Percentiles rank a stretch among this genome's conserved stretches.
Conservation (phyloP, 257 asterid species). For the Anisodus acutangulus region DNA sequence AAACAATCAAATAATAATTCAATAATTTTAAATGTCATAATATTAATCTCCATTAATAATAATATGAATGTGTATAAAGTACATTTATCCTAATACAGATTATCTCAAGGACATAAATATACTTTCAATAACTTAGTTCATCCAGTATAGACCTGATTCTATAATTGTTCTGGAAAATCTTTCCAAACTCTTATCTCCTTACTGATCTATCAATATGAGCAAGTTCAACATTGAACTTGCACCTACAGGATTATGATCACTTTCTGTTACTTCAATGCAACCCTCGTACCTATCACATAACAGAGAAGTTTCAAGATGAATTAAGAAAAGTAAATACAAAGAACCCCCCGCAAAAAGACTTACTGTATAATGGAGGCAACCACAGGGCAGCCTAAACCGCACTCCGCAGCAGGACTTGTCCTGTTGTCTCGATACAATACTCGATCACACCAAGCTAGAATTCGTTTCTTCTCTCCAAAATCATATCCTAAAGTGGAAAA, state of each 20-base stretch:
- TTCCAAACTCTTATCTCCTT: conserved; percentile 83
- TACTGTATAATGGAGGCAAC: conserved; percentile 81
- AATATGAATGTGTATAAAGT: no score
- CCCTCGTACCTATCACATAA: conserved; percentile 77
- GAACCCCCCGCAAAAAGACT: conserved; percentile 34
- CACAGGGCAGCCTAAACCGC: conserved; percentile 91
- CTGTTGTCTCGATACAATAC: conserved; percentile 81
- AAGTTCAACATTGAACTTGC: conserved; percentile 79
- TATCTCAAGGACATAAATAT: no score
- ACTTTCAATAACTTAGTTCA: conserved; percentile 42
- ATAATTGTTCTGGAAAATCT: conserved; percentile 54
- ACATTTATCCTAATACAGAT: no score
- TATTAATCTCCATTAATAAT: no score
- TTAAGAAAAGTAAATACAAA: background rate
- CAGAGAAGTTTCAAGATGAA: background rate
- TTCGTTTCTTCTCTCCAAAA: conserved; percentile 93
- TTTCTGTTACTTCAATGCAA: conserved; percentile 90
- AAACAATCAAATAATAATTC: no score
- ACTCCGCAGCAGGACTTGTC: conserved; percentile 54
- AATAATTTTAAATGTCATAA: no score
- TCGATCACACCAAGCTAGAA: conserved; percentile 98
- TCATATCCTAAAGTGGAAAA: conserved; percentile 70
- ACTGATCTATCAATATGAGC: conserved; percentile 81
- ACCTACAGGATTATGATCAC: conserved; percentile 97
- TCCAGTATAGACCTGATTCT: conserved; percentile 50